These are phyloP conservation scores for Zygosaccharomyces lentus DNA, from an alignment of 805 yeast species.

Conservation along the genomic window DNA sequence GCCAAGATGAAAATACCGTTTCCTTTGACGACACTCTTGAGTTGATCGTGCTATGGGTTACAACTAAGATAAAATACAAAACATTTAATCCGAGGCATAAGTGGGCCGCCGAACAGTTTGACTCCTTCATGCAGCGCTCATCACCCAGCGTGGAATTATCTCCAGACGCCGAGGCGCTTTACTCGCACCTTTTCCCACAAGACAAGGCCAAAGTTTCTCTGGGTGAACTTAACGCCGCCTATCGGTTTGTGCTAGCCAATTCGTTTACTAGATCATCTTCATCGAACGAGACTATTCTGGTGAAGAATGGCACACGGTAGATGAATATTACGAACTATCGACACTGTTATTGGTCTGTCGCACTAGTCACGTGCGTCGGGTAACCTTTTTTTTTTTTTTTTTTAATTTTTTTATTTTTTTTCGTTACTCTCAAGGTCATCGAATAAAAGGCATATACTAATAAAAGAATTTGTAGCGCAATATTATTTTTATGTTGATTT, in stretches of 20 bases:
- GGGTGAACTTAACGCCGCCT: slow-evolving; percentile 13
- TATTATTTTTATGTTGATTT: too few relatives aligned
- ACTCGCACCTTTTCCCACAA: slow-evolving; percentile 10
- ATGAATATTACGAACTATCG: not conserved
- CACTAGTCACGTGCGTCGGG: not conserved
- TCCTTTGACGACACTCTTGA: slow-evolving; percentile 44
- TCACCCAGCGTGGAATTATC: not conserved
- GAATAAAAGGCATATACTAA: not conserved
- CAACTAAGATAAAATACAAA: slow-evolving; percentile 14
- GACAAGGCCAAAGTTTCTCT: slow-evolving; percentile 7
- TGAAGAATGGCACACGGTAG: slow-evolving; percentile 3
- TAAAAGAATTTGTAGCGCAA: not conserved
- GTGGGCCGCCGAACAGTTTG: slow-evolving; percentile 18
- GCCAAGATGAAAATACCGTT: slow-evolving; percentile 43
- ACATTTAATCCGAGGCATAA: slow-evolving; percentile 16
- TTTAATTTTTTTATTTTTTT: not conserved
- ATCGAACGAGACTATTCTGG: slow-evolving; percentile 24
- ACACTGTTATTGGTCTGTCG: not conserved
- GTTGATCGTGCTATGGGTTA: slow-evolving; percentile 39
- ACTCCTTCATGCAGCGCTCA: slow-evolving; percentile 4
- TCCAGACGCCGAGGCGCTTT: slow-evolving; percentile 6
- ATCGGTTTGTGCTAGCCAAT: slow-evolving; percentile 15
- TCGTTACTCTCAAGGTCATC: slow-evolving; percentile 1
- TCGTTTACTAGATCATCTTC: slow-evolving; percentile 26
- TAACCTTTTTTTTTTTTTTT: not conserved